Conservation (phyloP, 257 asterid genomes). For the Anisodus acutangulus region DNA sequence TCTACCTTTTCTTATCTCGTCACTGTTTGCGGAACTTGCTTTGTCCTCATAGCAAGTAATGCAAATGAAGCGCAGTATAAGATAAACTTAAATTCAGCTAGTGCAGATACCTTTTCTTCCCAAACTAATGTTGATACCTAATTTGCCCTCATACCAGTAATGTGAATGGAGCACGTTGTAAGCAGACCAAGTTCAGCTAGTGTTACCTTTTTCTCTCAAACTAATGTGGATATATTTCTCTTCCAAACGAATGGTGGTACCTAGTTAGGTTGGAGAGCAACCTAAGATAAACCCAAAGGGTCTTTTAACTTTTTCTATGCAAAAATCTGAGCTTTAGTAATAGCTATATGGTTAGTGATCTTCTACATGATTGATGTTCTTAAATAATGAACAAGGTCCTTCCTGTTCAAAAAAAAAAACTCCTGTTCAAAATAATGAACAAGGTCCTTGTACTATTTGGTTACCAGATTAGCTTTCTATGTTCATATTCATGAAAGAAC, state of each 20-base stretch:
- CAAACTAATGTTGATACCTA: neutral
- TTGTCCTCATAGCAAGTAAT: constrained; percentile 13
- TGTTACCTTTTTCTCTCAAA: neutral
- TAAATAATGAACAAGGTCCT: neutral
- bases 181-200: neutral
- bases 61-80: neutral
- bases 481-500: neutral
- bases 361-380: neutral
- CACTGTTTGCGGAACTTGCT: neutral
- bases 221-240: neutral
- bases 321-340: neutral
- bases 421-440: neutral
- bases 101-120: neutral
- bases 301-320: neutral
- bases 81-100: neutral
- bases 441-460: neutral
- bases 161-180: neutral
- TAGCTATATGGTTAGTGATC: neutral
- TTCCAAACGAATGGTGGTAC: neutral
- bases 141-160: neutral
- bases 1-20: neutral
- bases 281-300: neutral
- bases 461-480: neutral
- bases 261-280: constrained; percentile 10
- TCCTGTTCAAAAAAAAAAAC: neutral